These are phyloP conservation scores for Auricularia sp. DNA, from an alignment of 768 basidiomycete species.

Conservation along the genomic window DNA sequence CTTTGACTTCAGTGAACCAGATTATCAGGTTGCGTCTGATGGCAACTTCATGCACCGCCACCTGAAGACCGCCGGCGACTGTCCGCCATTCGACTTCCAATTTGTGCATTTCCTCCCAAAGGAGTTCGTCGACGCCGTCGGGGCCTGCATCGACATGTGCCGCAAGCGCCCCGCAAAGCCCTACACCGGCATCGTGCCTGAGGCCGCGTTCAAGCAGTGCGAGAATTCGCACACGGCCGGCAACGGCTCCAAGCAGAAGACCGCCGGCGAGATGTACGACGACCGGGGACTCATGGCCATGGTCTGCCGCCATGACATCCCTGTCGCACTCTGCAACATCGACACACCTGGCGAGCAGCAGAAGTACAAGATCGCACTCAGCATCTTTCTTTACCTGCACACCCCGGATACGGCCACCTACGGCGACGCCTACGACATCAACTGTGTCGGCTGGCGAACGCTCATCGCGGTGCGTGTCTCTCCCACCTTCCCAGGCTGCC, in stretches of 20 bases:
- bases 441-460: neutral
- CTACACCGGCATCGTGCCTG: constrained; percentile 15
- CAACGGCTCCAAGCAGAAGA: neutral
- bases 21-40: too few species aligned
- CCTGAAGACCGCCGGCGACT: too few species aligned
- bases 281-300: constrained; percentile 28
- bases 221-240: neutral
- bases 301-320: constrained; percentile 29
- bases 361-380: neutral
- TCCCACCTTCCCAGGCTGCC: neutral
- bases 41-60: too few species aligned
- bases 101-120: too few species aligned
- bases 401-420: neutral
- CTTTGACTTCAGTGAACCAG: too few species aligned
- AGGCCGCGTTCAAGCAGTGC: constrained; percentile 16
- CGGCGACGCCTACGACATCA: neutral
- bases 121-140: too few species aligned
- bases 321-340: constrained; percentile 11
- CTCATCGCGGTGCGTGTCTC: too few species aligned
- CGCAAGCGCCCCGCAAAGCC: too few species aligned
- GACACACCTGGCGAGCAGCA: constrained; percentile 2
- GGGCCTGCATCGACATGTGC: too few species aligned
- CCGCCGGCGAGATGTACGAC: constrained; percentile 14
- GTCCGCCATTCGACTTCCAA: too few species aligned
- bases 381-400: too few species aligned